Base-by-base conservation (phyloP, 1,284 basidiomycete species). In the Leccinum ponderosum region DNA sequence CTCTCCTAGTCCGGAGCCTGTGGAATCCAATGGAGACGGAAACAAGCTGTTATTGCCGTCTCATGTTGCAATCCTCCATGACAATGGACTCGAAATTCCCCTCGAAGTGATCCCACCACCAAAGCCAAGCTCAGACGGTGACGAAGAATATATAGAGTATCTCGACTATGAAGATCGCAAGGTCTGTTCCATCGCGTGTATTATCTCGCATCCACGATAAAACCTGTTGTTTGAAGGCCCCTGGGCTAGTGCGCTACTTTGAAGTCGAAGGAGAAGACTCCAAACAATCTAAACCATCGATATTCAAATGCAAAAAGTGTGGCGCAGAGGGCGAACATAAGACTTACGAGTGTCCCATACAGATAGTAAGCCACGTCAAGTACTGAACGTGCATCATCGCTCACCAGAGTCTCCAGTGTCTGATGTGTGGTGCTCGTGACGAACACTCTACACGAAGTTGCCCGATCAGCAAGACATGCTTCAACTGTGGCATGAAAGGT, bases 371-470 rank as follows among this genome's bases (percentile, higher is more conserved):
- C 29, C 11, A 22, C 78, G 50, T 39, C 29, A 50, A 27, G 15
- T 11, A 39, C 63, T 55, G 29, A 57, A 50, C 54, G 7, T 17
- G 37, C 37, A 55, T 57, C 51, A 50, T 53, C 22, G 14, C 54
- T 63, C 58, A 62, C 55, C 12, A 42, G 48, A 2, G 5, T 48
- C 51, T 51, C 3, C 58, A 97, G 93, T 97, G 95, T 72, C 75
- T 92, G 33, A 94, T 91, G 9, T 97, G 95, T 69, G 95, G 95
- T 57, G 91, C 84, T 15, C 84, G 89, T 59, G 87, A 97, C 69
- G 91, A 95, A 64, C 95, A 97, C 72, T 79, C 83, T 6, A 92
- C 94, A 6, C 81, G 88, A 58, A 86, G 87, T 58, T 97, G 95
- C 75, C 93, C 94, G 1, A 88, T 93, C 62, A 88, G 87, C 70